Evolutionary conservation across 208 protist species (phyloP).

Genomic region (Porcisia deanei): DNA sequence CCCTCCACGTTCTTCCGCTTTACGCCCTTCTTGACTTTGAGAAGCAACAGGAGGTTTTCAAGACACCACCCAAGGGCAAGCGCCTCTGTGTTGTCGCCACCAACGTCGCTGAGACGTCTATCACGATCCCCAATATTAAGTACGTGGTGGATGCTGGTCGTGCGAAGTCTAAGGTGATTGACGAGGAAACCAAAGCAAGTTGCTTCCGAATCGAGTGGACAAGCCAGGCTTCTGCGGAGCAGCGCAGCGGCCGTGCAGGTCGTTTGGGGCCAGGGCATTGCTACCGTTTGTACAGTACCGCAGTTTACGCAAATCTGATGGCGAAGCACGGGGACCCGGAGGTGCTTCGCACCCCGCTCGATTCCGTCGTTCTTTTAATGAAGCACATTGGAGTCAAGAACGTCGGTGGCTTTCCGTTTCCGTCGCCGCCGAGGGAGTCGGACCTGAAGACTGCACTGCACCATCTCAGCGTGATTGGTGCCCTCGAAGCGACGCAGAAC

Average conservation of each 20-base stretch:
- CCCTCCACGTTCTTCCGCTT: constrained; percentile 98
- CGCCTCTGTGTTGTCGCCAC: constrained; percentile 99
- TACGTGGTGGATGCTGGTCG: constrained; percentile 99
- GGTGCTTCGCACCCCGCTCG: constrained; percentile 89
- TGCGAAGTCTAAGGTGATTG: constrained; percentile 97
- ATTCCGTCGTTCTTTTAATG: constrained; percentile 92
- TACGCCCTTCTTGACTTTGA: constrained; percentile 96
- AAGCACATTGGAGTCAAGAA: constrained; percentile 90
- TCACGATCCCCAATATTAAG: constrained; percentile 98
- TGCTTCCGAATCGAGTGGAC: constrained; percentile 96
- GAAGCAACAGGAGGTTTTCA: constrained; percentile 95
- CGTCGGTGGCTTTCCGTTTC: constrained; percentile 89
- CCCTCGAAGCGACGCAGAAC: constrained; percentile 47
- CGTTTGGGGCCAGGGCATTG: constrained; percentile 96
- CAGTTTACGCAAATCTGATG: constrained; percentile 97
- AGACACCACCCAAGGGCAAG: constrained; percentile 78
- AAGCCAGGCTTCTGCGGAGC: constrained; percentile 96
- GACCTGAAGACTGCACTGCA: constrained; percentile 73
- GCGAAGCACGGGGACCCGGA: constrained; percentile 94
- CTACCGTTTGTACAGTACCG: constrained; percentile 98
- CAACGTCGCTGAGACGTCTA: constrained; percentile 99
- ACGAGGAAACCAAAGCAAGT: constrained; percentile 96
- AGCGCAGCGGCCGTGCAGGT: constrained; percentile 96
- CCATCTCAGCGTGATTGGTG: constrained; percentile 78
- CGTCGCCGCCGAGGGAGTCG: constrained; percentile 65